Conservation (phyloP, 208 protist species). For the Acanthamoeba triangularis region DNA sequence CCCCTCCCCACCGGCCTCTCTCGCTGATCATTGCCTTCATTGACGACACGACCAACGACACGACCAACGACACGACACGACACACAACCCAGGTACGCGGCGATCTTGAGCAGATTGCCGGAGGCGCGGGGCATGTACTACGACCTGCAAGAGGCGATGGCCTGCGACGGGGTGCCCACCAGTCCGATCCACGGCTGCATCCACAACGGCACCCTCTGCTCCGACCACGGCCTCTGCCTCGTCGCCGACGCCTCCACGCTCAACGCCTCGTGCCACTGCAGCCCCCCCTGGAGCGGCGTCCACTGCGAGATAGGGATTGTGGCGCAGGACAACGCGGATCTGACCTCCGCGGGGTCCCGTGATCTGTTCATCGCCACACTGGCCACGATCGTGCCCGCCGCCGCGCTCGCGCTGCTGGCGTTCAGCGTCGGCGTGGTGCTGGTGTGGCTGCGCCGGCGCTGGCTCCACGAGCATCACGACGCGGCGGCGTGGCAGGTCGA, state of each 20-base stretch:
- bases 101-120: background rate
- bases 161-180: background rate
- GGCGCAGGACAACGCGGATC: background rate
- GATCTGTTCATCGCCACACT: too few species aligned
- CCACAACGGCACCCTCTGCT: background rate
- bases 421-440: too few species aligned
- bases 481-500: background rate
- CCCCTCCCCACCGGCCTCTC: too few species aligned
- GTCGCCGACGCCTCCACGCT: background rate
- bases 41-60: background rate
- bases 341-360: too few species aligned
- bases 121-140: background rate
- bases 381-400: too few species aligned
- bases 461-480: background rate
- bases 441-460: too few species aligned
- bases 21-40: too few species aligned
- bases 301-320: background rate
- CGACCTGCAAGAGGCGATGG: background rate
- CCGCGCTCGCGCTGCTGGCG: too few species aligned
- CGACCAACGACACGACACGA: background rate
- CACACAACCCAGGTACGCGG: too few species aligned
- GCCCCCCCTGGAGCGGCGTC: background rate
- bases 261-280: background rate
- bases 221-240: background rate
- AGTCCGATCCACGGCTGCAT: slow-evolving; percentile 6